Percentiles rank a stretch among this genome's conserved stretches.
These are phyloP conservation scores for Cryptosporidium viatorum DNA, from an alignment of 169 alveolate species.

Conservation along the genomic window DNA sequence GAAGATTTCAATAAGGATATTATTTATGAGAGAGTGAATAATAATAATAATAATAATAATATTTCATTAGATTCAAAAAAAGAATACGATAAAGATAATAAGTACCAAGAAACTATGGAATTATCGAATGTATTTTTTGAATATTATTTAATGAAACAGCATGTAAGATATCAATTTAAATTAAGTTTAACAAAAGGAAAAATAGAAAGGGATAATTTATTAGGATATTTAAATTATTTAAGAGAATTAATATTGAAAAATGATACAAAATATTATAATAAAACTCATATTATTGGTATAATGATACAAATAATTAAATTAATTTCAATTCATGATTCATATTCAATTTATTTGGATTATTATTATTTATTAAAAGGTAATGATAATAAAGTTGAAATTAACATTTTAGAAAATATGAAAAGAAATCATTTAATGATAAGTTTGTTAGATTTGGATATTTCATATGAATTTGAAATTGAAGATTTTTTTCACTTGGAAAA, in stretches of 20 bases:
- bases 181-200: not conserved
- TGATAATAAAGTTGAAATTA: not conserved
- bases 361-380: too few relatives aligned
- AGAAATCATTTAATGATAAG: slow-evolving; percentile 71
- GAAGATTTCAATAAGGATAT: not conserved
- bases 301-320: not conserved
- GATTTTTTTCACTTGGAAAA: not conserved
- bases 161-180: not conserved
- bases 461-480: slow-evolving; percentile 8
- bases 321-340: slow-evolving; percentile 34
- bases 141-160: not conserved
- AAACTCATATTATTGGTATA: not conserved
- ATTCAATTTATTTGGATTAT: slow-evolving; percentile 2
- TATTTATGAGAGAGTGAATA: not conserved
- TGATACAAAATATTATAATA: not conserved
- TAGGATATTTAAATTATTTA: slow-evolving; percentile 20
- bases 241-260: not conserved
- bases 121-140: not conserved
- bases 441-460: slow-evolving; percentile 63
- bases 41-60: too few relatives aligned
- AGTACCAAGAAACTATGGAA: too few relatives aligned
- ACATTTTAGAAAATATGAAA: slow-evolving; percentile 3
- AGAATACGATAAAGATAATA: too few relatives aligned
- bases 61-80: not conserved
- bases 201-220: not conserved